phyloP scores from a whole-genome alignment of 2,329 filamentous ascomycete species.

The Trichothecium sympodiale region DNA sequence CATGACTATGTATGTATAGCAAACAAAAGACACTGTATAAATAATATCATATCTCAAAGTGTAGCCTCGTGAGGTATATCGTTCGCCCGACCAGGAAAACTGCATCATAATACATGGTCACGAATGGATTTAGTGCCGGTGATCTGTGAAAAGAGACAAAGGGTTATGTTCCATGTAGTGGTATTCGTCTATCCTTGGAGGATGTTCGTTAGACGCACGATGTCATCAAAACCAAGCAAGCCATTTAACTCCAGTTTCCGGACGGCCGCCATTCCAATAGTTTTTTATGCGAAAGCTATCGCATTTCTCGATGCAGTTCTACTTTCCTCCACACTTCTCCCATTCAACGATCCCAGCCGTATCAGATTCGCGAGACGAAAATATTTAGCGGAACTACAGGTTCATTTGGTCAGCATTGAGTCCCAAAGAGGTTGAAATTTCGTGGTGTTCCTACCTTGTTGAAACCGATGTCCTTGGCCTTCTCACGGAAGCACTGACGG shows the following conservation, averaged over 20 bases:
- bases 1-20: conserved; percentile 12
- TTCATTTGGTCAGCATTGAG: not conserved
- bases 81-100: too few species aligned
- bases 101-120: too few species aligned
- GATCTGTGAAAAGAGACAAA: too few species aligned
- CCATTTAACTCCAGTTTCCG: conserved; percentile 33
- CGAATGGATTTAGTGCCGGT: too few species aligned
- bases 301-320: too few species aligned
- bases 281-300: conserved; percentile 13
- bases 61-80: too few species aligned
- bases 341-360: too few species aligned
- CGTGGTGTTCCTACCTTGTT: conserved; percentile 54
- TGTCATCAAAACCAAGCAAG: conserved; percentile 32
- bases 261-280: conserved; percentile 30
- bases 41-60: conserved; percentile 6
- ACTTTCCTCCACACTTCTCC: too few species aligned
- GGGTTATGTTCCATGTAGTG: conserved; percentile 22
- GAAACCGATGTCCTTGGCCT: conserved; percentile 62
- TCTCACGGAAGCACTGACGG: conserved; percentile 71
- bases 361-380: not conserved
- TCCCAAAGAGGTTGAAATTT: not conserved
- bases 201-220: conserved; percentile 30
- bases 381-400: conserved; percentile 15
- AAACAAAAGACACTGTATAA: conserved; percentile 15
- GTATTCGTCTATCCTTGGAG: conserved; percentile 32